These are phyloP conservation scores for Schoenoplectus triqueter DNA, from an alignment of 202 grass and related monocot species.

Conservation along the genomic window DNA sequence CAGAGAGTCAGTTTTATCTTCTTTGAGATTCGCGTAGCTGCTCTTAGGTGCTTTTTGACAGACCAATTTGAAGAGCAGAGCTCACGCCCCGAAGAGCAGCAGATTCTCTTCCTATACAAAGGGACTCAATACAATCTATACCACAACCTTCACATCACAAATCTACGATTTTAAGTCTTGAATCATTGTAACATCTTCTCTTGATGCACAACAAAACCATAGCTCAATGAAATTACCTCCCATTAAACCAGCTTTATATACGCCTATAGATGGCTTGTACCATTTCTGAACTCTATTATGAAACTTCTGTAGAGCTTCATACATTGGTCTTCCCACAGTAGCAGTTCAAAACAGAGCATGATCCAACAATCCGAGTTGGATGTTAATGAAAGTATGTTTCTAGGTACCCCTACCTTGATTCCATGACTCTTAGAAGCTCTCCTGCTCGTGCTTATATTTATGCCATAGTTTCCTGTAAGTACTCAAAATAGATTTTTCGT, in stretches of 20 bases:
- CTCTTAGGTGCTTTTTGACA: too few relatives aligned
- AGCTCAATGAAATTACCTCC: background rate
- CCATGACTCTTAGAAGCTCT: slow-evolving; percentile 40
- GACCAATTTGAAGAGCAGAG: too few relatives aligned
- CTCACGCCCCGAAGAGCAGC: too few relatives aligned
- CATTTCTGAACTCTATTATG: slow-evolving; percentile 25
- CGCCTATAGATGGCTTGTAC: background rate
- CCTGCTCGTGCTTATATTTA: slow-evolving; percentile 47
- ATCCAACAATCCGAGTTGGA: slow-evolving; percentile 14
- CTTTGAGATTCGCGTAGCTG: too few relatives aligned
- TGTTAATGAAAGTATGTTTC: background rate
- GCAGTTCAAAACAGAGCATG: slow-evolving; percentile 5
- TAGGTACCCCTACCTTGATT: background rate
- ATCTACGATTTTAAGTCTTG: slow-evolving; percentile 19
- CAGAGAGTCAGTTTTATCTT: too few relatives aligned
- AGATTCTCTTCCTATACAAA: background rate
- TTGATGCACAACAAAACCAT: slow-evolving; percentile 30
- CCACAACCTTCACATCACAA: slow-evolving; percentile 28
- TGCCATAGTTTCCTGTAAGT: slow-evolving; percentile 68
- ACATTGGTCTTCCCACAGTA: slow-evolving; percentile 7
- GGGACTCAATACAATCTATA: slow-evolving; percentile 16
- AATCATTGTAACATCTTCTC: slow-evolving; percentile 9
- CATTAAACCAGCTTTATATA: slow-evolving; percentile 16
- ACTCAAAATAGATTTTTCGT: slow-evolving; percentile 65
- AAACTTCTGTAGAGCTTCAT: slow-evolving; percentile 27